Evolutionary conservation across 108 stramenopile genomes (phyloP).

Genomic region (Cylindrotheca fusiformis): DNA sequence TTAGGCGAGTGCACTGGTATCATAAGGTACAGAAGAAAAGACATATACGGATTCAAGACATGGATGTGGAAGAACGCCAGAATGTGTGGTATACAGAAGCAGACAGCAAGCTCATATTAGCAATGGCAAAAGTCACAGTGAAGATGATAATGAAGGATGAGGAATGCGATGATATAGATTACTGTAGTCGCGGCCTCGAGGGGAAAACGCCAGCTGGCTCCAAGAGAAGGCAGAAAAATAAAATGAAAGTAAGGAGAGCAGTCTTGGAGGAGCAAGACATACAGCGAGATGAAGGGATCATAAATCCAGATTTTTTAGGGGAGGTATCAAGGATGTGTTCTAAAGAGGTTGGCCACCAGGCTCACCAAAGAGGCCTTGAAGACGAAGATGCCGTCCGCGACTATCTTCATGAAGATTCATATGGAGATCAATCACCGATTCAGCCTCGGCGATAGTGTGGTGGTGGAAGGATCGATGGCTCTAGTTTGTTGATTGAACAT

Average conservation of each 20-base stretch:
- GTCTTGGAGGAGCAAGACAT: conserved; percentile 27
- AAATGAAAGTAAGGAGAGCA: conserved; percentile 12
- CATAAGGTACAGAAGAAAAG: conserved; percentile 27
- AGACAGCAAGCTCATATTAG: conserved; percentile 28
- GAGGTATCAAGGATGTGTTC: conserved; percentile 14
- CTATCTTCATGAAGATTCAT: neutral
- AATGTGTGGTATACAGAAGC: conserved; percentile 25
- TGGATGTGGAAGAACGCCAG: conserved; percentile 21
- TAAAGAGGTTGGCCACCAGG: conserved; percentile 14
- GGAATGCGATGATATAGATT: conserved; percentile 25
- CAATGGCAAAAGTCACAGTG: conserved; percentile 36
- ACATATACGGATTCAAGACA: conserved; percentile 21
- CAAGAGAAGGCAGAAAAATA: conserved; percentile 21
- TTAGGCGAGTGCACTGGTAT: conserved; percentile 23
- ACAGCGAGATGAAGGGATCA: conserved; percentile 27
- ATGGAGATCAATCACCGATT: conserved; percentile 15
- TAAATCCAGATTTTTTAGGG: conserved; percentile 19
- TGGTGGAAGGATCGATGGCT: too few species aligned
- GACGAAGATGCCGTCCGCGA: conserved; percentile 23
- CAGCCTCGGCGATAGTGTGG: conserved; percentile 8
- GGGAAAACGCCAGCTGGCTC: conserved; percentile 27
- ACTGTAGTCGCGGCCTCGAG: conserved; percentile 31
- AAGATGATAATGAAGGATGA: conserved; percentile 43
- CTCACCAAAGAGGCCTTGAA: conserved; percentile 9
- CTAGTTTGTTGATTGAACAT: too few species aligned